Base-by-base conservation (phyloP, 768 basidiomycete species). In the Punctularia strigosozonata region DNA sequence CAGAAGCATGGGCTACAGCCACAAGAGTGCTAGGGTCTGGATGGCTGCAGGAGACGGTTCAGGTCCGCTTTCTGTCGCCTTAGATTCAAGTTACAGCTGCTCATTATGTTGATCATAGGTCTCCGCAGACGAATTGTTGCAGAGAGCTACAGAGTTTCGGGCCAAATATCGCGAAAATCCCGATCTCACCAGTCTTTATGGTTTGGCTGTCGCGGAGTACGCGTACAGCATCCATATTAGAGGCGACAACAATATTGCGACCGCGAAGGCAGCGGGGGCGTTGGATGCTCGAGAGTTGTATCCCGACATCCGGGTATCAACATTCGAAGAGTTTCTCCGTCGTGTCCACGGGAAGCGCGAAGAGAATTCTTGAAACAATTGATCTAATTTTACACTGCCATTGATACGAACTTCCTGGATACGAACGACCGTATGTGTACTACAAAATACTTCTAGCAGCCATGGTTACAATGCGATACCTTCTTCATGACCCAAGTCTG, bases 211-310 rank as follows among this genome's bases (percentile, higher is more conserved):
- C 3, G 5, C 34, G 25, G 42, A 55, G 23, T 57, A 55, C 39
- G 14, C 25, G 6, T 38, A 43, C 41, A 53, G 49, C 39, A 46
- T 58, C 15, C 55, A 47, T 37, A 36, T 59, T 20, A 45, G 49
- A 7, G 53, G 53, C 4, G 55, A 60, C 41, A 58, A 59, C 40
- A 51, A 49, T 7, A 44, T 58, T 0, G 52, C 45, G 40, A 49
- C 42, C 25, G 50, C 54, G 24, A 47, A 47, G 35, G 37, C 45
- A 13, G 42, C 50, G 1, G 55, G 57, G 2, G 51, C 52, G 13
- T 39, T 58, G n/a, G 51, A 61, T 37, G 54, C 52, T 10, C 41
- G 44, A 13, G 51, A 53, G 47, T 40, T 61, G 18, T 59, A 61
- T 39, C 52, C 55, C 0, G 56, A 58, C 31, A 24, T 57, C 25